These are phyloP conservation scores for Elaeis oleifera DNA, from an alignment of 202 grass and related monocot species.

Conservation along the genomic window DNA sequence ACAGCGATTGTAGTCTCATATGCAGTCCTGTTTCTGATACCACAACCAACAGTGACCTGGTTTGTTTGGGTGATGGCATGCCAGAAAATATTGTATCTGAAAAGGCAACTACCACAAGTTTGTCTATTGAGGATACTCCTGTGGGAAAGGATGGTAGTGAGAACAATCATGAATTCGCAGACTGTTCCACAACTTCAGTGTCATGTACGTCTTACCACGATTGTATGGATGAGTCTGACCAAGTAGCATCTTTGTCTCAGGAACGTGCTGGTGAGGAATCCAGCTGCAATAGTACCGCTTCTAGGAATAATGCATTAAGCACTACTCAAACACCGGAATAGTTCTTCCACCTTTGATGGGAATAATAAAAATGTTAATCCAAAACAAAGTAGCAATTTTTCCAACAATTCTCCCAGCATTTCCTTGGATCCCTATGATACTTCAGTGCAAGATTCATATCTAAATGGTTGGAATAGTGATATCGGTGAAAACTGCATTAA, in stretches of 20 bases:
- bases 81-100: constrained; percentile 42
- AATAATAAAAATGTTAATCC: constrained; percentile 2
- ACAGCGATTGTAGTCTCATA: constrained; percentile 27
- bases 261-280: constrained; percentile 27
- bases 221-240: constrained; percentile 33
- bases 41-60: constrained; percentile 20
- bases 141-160: constrained; percentile 46
- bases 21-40: constrained; percentile 10
- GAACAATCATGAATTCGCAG: constrained; percentile 38
- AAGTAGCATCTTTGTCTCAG: constrained; percentile 5
- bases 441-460: constrained; percentile 26
- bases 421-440: no score
- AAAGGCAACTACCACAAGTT: constrained; percentile 35
- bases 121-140: constrained; percentile 45
- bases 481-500: constrained; percentile 21
- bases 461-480: constrained; percentile 29
- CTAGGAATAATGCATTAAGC: not conserved
- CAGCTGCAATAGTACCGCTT: constrained; percentile 17
- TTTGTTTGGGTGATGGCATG: constrained; percentile 34
- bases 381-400: constrained; percentile 2
- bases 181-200: constrained; percentile 34
- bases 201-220: constrained; percentile 36
- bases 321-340: constrained; percentile 20
- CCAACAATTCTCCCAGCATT: no score
- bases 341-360: constrained; percentile 12